These are phyloP conservation scores for Aspergillus aculeatus DNA, from an alignment of 2,329 filamentous ascomycete species.

Conservation along the genomic window DNA sequence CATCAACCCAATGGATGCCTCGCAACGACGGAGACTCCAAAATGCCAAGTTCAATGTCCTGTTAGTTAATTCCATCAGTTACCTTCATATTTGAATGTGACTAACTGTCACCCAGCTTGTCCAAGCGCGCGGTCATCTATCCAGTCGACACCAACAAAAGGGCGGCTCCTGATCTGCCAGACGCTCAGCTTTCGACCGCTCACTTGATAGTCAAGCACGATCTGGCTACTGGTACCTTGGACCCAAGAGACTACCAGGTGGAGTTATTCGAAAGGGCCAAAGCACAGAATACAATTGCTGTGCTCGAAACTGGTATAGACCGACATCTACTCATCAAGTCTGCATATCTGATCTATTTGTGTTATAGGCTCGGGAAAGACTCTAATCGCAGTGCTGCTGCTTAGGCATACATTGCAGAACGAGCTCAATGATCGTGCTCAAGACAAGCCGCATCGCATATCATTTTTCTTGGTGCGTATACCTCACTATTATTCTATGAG, in stretches of 20 bases:
- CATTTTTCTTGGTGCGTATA: conserved; percentile 73
- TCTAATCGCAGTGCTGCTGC: conserved; percentile 83
- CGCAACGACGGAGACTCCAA: conserved; percentile 52
- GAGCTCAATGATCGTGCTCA: conserved; percentile 69
- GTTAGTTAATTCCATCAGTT: conserved; percentile 25
- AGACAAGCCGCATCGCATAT: conserved; percentile 62
- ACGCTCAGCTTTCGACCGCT: conserved; percentile 55
- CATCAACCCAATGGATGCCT: conserved; percentile 22
- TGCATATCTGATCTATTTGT: not conserved
- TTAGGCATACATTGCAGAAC: conserved; percentile 71
- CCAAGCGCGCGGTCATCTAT: conserved; percentile 44
- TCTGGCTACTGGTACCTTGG: conserved; percentile 63
- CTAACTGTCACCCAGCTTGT: conserved; percentile 31
- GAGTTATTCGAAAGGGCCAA: conserved; percentile 91
- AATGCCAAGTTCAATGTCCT: conserved; percentile 52
- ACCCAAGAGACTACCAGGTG: conserved; percentile 84
- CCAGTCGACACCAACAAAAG: conserved; percentile 41
- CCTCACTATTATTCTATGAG: not conserved
- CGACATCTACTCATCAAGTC: not conserved
- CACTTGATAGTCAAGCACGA: conserved; percentile 55
- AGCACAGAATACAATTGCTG: conserved; percentile 81
- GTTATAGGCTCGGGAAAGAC: conserved; percentile 81
- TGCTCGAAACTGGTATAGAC: conserved; percentile 75
- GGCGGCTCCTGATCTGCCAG: conserved; percentile 27
- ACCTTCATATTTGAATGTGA: not conserved